Evolutionary conservation across 2,329 filamentous ascomycete genomes (phyloP).

Genomic region (Nannizzia gypsea): DNA sequence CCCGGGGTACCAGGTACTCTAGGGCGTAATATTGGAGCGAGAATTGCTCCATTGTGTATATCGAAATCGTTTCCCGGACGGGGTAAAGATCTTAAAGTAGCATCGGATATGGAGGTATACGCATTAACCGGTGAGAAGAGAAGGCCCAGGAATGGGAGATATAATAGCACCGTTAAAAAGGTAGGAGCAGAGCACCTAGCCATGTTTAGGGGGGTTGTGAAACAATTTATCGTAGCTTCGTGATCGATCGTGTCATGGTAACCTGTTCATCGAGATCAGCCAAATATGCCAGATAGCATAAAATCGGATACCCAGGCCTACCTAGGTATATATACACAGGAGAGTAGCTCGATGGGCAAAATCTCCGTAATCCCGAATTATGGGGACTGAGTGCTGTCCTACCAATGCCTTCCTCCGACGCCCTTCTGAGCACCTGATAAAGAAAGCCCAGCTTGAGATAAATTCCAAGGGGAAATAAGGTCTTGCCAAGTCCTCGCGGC

Average conservation of each 20-base stretch:
- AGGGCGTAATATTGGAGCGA: slow-evolving; percentile 76
- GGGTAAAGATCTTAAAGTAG: slow-evolving; percentile 59
- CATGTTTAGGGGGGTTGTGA: background rate
- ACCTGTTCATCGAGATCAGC: background rate
- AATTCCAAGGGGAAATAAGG: background rate
- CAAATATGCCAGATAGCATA: background rate
- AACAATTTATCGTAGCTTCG: background rate
- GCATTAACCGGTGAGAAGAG: slow-evolving; percentile 25
- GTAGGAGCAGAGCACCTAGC: background rate
- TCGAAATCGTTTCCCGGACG: slow-evolving; percentile 65
- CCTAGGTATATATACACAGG: background rate
- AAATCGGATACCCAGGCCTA: background rate
- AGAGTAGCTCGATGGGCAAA: no score
- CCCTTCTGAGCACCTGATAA: background rate
- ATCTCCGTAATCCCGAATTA: background rate
- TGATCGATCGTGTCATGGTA: background rate
- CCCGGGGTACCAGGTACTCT: slow-evolving; percentile 81
- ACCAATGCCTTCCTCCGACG: background rate
- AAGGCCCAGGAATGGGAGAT: slow-evolving; percentile 15
- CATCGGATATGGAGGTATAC: slow-evolving; percentile 59
- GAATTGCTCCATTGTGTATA: slow-evolving; percentile 59
- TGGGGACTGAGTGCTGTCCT: background rate
- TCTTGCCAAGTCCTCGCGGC: background rate
- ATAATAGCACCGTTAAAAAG: slow-evolving; percentile 5
- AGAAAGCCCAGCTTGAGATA: background rate